phyloP scores from a whole-genome alignment of 2,329 filamentous ascomycete species.

The Exophiala lecanii-corni region DNA sequence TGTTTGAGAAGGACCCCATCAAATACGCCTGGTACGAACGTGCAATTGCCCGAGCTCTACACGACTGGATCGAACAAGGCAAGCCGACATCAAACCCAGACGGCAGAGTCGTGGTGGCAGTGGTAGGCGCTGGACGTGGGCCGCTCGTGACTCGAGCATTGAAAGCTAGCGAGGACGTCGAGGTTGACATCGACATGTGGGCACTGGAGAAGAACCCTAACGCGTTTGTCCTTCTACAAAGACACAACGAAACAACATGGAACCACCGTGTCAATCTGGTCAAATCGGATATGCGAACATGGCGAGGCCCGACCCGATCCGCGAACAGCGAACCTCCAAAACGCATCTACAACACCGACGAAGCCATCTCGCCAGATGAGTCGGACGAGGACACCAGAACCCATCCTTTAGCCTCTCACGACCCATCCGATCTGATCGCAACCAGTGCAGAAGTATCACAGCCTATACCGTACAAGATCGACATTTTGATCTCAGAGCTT shows the following conservation, averaged over 20 bases:
- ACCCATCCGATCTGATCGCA: conserved; percentile 16
- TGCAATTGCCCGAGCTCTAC: conserved; percentile 74
- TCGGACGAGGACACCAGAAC: conserved; percentile 27
- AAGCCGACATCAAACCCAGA: conserved; percentile 70
- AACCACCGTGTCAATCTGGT: conserved; percentile 74
- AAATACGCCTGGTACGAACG: conserved; percentile 96
- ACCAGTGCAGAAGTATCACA: conserved; percentile 13
- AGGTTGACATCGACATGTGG: conserved; percentile 78
- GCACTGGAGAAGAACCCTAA: conserved; percentile 97
- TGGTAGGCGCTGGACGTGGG: conserved; percentile 88
- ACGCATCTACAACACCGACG: conserved; percentile 21
- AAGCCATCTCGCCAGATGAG: conserved; percentile 33
- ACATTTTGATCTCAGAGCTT: conserved; percentile 91
- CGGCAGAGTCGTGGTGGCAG: conserved; percentile 75
- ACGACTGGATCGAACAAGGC: conserved; percentile 67
- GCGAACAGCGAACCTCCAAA: conserved; percentile 11
- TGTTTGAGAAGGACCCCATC: conserved; percentile 96
- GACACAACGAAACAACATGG: conserved; percentile 83
- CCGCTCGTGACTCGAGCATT: conserved; percentile 85
- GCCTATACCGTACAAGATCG: conserved; percentile 48
- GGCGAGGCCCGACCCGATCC: conserved; percentile 66
- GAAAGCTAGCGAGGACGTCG: conserved; percentile 69
- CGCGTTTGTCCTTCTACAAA: conserved; percentile 85
- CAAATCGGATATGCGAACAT: conserved; percentile 95
- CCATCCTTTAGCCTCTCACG: conserved; percentile 46